A percentile compares a stretch with the other conserved stretches of the same genome.
These are phyloP conservation scores for Pyrenophora tritici-repentis DNA, from an alignment of 2,329 filamentous ascomycete genomes.

Conservation along the genomic window DNA sequence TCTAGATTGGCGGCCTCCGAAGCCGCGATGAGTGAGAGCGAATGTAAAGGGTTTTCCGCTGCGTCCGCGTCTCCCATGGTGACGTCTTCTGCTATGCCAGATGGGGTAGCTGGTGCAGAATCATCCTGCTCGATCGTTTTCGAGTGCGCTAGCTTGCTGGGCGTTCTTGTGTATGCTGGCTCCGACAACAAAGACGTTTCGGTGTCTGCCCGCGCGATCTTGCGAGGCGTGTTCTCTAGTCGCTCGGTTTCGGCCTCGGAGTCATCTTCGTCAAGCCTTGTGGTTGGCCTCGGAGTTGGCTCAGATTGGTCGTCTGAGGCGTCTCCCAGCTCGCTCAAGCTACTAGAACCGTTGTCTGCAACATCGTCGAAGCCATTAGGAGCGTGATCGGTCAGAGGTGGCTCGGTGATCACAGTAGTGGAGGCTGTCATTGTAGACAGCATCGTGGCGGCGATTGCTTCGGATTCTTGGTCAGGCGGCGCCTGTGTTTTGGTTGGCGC, in stretches of 20 bases:
- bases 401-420: constrained; percentile 21
- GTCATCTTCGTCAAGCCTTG: constrained; percentile 61
- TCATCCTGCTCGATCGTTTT: constrained; percentile 40
- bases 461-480: constrained; percentile 17
- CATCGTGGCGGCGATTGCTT: constrained; percentile 26
- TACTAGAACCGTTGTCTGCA: constrained; percentile 73
- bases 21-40: constrained; percentile 38
- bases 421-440: constrained; percentile 33
- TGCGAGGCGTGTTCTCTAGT: constrained; percentile 84
- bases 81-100: constrained; percentile 22
- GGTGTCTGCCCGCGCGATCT: constrained; percentile 50
- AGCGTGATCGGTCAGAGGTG: constrained; percentile 16
- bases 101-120: constrained; percentile 37
- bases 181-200: constrained; percentile 44
- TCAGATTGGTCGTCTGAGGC: constrained; percentile 66
- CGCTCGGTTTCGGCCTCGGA: constrained; percentile 95
- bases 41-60: constrained; percentile 34
- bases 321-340: constrained; percentile 87
- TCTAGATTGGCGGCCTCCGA: constrained; percentile 42
- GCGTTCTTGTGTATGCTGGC: constrained; percentile 39
- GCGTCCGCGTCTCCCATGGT: constrained; percentile 21
- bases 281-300: constrained; percentile 34
- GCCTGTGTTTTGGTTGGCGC: constrained; percentile 23
- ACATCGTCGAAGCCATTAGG: constrained; percentile 51
- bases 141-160: constrained; percentile 46